Evolutionary conservation across 1,284 basidiomycete genomes (phyloP).

Genomic region (Leccinum angustisporum): DNA sequence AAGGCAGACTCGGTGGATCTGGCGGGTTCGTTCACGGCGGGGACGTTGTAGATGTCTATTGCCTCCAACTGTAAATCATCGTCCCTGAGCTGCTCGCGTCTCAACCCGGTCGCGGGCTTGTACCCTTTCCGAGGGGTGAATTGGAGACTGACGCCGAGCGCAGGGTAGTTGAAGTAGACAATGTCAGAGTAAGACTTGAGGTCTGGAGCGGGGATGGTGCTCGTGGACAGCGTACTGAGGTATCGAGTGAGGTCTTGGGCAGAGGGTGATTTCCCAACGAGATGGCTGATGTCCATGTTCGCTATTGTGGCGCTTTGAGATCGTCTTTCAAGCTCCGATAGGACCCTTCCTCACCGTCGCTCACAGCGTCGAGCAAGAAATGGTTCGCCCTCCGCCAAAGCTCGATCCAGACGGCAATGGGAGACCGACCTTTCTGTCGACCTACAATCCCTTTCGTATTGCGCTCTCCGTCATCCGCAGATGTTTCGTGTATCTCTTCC

Average conservation of each 20-base stretch:
- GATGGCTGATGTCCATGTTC: constrained; percentile 35
- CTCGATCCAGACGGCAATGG: constrained; percentile 19
- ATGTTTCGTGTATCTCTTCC: constrained; percentile 33
- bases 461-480: constrained; percentile 2
- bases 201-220: constrained; percentile 44
- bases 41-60: constrained; percentile 79
- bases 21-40: constrained; percentile 34
- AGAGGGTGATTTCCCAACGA: constrained; percentile 46
- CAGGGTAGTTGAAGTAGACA: constrained; percentile 82
- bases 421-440: background rate
- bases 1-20: constrained; percentile 47
- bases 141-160: constrained; percentile 77
- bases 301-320: background rate
- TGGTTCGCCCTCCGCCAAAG: constrained; percentile 31
- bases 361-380: constrained; percentile 13
- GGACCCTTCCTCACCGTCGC: constrained; percentile 8
- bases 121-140: constrained; percentile 62
- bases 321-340: constrained; percentile 27
- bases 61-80: constrained; percentile 59
- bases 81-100: constrained; percentile 48
- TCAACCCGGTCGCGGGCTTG: constrained; percentile 49
- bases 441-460: constrained; percentile 4
- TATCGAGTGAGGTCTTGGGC: constrained; percentile 46
- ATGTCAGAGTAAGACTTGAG: constrained; percentile 79
- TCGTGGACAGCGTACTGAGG: constrained; percentile 41